A percentile compares a stretch with the other conserved stretches of the same genome.
These are phyloP conservation scores for Dipteronia dyeriana DNA, from an alignment of 345 rosid genomes.

Conservation along the genomic window DNA sequence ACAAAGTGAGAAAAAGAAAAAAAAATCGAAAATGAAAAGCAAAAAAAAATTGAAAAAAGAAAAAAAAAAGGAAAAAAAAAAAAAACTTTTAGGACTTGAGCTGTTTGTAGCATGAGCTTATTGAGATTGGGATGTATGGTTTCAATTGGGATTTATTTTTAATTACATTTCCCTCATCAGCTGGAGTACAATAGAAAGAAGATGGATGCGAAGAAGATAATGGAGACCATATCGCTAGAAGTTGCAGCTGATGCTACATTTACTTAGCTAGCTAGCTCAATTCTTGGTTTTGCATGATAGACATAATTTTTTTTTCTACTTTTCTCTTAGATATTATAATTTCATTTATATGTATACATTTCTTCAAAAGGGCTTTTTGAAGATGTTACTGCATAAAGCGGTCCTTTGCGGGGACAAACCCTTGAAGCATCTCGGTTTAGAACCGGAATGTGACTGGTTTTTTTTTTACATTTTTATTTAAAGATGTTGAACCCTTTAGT, in stretches of 20 bases:
- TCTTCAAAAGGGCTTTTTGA: constrained; percentile 12
- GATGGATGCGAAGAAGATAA: background rate
- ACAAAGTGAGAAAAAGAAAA: background rate
- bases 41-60: background rate
- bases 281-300: background rate
- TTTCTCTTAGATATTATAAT: background rate
- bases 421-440: background rate
- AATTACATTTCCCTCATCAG: background rate
- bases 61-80: too few relatives aligned
- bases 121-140: constrained; percentile 13
- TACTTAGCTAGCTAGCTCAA: background rate
- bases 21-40: background rate
- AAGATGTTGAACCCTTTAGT: background rate
- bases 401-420: background rate
- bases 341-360: constrained; percentile 15
- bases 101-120: constrained; percentile 21
- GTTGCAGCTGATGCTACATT: constrained; percentile 4
- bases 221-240: background rate
- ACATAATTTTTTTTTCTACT: background rate
- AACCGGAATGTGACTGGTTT: background rate
- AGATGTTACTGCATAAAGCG: constrained; percentile 13
- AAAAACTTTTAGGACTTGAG: constrained; percentile 6
- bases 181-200: background rate
- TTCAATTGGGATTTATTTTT: background rate
- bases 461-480: background rate